Evolutionary conservation across 768 basidiomycete species (phyloP).

Genomic region (Pholiota molesta): DNA sequence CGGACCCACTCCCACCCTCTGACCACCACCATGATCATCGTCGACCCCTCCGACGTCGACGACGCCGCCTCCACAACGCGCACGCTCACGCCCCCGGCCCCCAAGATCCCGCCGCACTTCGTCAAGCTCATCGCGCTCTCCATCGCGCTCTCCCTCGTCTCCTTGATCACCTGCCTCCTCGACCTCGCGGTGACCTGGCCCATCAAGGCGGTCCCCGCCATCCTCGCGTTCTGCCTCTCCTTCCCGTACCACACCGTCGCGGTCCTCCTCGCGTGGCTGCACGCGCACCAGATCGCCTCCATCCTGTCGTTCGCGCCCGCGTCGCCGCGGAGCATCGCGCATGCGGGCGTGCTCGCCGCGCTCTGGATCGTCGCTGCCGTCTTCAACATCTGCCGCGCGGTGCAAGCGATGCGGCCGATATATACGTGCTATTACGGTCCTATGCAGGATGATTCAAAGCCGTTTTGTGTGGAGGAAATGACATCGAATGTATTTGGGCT

Average conservation of each 20-base stretch:
- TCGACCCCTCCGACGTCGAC: constrained; percentile 1
- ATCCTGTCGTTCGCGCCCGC: neutral
- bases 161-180: neutral
- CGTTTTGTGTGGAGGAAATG: too few species aligned
- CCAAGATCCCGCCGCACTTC: neutral
- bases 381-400: neutral
- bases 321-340: neutral
- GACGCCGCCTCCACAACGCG: neutral
- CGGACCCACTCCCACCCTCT: neutral
- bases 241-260: constrained; percentile 1
- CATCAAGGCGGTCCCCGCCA: neutral
- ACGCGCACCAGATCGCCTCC: neutral
- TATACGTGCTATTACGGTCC: neutral
- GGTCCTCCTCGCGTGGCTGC: neutral
- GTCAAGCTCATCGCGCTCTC: neutral
- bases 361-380: neutral
- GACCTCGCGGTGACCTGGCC: neutral
- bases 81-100: neutral
- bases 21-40: neutral
- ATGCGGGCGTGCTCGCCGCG: neutral
- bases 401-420: neutral
- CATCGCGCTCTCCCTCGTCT: neutral
- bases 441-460: neutral
- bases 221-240: neutral
- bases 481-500: too few species aligned